Base-by-base conservation (phyloP, 1,284 basidiomycete species). In the Phellopilus nigrolimitatus region DNA sequence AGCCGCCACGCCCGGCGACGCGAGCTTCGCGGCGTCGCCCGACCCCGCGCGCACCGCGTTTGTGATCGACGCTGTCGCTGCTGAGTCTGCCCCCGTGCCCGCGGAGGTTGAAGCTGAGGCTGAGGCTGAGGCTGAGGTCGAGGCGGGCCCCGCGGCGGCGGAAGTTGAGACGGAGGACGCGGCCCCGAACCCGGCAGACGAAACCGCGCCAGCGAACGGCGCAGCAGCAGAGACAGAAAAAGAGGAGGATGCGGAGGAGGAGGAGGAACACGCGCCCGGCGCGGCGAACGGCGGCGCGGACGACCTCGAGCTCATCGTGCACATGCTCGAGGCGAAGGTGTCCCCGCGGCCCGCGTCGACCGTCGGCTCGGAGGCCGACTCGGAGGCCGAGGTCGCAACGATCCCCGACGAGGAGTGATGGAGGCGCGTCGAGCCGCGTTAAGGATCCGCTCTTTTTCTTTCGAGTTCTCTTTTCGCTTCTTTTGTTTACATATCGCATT, bases 351-450 rank as follows among this genome's bases (percentile, higher is more conserved):
- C 43, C 17, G 28, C 45, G 21, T 52, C 54, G n/a, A 22, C 25
- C 4, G 9, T 33, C 12, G 33, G 36, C 17, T 24, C 25, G 9
- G 9, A 33, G 21, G 31, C 24, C 7, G n/a, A n/a, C n/a, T 25
- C 36, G 8, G 45, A 47, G n/a, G 37, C 43, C 8, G 34, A 41
- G n/a, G 53, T 40, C n/a, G n/a, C n/a, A 12, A 44, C 30, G 15
- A 56, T 56, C 30, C 54, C 54, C 30, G 54, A 56, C 41, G 54
- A 56, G 17, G 49, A 56, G 8, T 52, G 15, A 46, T 24, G n/a
- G n/a, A n/a, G n/a, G n/a, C n/a, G n/a, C n/a, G n/a, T n/a, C n/a
- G n/a, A n/a, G n/a, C n/a, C n/a, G n/a, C n/a, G n/a, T n/a, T n/a
- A n/a, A n/a, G n/a, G n/a, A n/a, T n/a, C n/a, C n/a, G n/a, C n/a